These are phyloP conservation scores for Apiotrichum brassicae DNA, from an alignment of 1,284 basidiomycete species.

Conservation along the genomic window DNA sequence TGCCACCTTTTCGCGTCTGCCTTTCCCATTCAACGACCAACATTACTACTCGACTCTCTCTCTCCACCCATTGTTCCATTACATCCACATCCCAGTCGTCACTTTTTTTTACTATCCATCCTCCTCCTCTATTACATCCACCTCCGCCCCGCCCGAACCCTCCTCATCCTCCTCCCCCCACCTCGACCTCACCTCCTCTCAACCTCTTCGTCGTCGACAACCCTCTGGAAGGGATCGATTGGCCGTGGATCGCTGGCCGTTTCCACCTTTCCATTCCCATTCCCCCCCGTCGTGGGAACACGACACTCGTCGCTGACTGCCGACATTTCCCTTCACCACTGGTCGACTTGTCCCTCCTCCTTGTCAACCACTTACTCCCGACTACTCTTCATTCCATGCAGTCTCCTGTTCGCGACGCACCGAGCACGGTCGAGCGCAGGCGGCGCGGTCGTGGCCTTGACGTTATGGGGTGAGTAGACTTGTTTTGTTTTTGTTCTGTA, in stretches of 20 bases:
- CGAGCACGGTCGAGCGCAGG: constrained; percentile 28
- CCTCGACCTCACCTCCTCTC: neutral
- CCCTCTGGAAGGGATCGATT: neutral
- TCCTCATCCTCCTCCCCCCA: too few relatives aligned
- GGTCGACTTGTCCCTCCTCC: neutral
- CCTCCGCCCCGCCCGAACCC: neutral
- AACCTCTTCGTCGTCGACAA: neutral
- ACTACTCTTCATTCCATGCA: too few relatives aligned
- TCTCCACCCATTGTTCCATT: too few relatives aligned
- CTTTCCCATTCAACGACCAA: neutral
- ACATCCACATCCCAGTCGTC: too few relatives aligned
- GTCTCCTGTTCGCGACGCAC: constrained; percentile 18
- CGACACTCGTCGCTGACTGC: neutral
- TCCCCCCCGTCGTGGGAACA: neutral
- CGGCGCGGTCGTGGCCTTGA: constrained; percentile 32
- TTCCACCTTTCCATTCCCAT: neutral
- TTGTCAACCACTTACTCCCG: too few relatives aligned
- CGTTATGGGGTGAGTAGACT: constrained; percentile 22
- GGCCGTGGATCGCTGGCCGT: neutral
- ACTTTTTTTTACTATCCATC: neutral
- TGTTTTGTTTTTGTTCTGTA: neutral
- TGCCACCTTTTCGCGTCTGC: neutral
- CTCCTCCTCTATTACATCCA: neutral
- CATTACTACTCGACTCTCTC: neutral
- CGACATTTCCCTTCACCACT: too few relatives aligned